Percentiles rank a stretch among this genome's conserved stretches.
Conservation (phyloP, 345 rosid species). For the Brassica carinata region DNA sequence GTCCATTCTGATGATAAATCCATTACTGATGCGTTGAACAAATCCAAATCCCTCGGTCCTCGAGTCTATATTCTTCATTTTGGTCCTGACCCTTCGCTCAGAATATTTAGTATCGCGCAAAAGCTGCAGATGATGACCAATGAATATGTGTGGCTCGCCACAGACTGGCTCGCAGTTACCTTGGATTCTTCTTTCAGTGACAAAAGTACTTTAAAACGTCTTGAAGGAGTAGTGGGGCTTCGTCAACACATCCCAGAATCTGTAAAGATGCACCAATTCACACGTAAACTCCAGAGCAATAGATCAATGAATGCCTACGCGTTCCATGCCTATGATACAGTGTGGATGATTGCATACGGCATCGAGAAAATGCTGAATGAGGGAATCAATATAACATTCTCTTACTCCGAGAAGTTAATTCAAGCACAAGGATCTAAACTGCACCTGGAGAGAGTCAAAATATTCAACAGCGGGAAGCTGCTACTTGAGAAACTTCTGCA, state of each 20-base stretch:
- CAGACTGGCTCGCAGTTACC: conserved; percentile 89
- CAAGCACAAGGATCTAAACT: conserved; percentile 35
- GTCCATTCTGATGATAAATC: conserved; percentile 44
- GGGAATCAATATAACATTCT: conserved; percentile 59
- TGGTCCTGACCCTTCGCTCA: conserved; percentile 64
- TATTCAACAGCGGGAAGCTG: conserved; percentile 59
- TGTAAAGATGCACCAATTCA: conserved; percentile 49
- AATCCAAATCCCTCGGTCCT: conserved; percentile 58
- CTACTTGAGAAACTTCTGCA: conserved; percentile 55
- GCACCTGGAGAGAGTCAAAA: conserved; percentile 54
- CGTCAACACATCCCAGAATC: conserved; percentile 75
- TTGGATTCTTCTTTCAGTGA: conserved; percentile 59
- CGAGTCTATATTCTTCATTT: conserved; percentile 81
- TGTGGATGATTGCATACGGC: conserved; percentile 74
- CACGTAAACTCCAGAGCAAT: conserved; percentile 50
- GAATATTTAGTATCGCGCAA: conserved; percentile 57
- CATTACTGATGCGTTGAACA: conserved; percentile 47
- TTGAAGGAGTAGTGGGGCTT: conserved; percentile 70
- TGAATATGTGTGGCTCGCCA: conserved; percentile 76
- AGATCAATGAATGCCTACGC: conserved; percentile 62
- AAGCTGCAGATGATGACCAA: conserved; percentile 73
- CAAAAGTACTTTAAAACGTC: conserved; percentile 34
- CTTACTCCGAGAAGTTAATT: conserved; percentile 45
- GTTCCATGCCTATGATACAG: conserved; percentile 80
- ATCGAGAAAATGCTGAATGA: conserved; percentile 55